These are phyloP conservation scores for Hymenoscyphus fructigenus DNA, from an alignment of 2,329 filamentous ascomycete genomes.

Conservation along the genomic window DNA sequence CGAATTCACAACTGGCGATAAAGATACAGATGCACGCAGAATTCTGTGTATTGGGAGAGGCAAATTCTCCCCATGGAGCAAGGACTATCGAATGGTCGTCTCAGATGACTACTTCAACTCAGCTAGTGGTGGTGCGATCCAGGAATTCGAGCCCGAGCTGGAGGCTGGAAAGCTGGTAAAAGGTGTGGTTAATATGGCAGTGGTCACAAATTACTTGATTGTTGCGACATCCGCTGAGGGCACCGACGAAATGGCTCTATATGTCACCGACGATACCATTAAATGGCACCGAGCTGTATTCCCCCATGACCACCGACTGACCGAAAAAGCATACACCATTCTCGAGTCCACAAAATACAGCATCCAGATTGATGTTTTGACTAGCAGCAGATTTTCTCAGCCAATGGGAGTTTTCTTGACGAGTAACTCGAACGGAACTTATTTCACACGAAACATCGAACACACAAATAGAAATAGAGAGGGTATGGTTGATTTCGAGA, in stretches of 20 bases:
- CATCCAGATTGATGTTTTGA: constrained; percentile 93
- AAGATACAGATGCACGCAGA: constrained; percentile 65
- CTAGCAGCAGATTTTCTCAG: constrained; percentile 60
- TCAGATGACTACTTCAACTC: constrained; percentile 78
- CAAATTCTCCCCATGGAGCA: constrained; percentile 65
- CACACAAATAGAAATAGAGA: constrained; percentile 80
- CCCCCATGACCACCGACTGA: constrained; percentile 72
- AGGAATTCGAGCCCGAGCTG: constrained; percentile 74
- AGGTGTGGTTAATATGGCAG: constrained; percentile 78
- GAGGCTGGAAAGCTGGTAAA: constrained; percentile 71
- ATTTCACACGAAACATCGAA: constrained; percentile 87
- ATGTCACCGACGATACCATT: constrained; percentile 78
- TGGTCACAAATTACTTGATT: constrained; percentile 83
- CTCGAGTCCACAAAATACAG: constrained; percentile 97
- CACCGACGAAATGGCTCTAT: constrained; percentile 89
- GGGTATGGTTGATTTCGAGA: constrained; percentile 91
- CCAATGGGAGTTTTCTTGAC: constrained; percentile 89
- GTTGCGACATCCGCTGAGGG: constrained; percentile 76
- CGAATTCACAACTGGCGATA: constrained; percentile 68
- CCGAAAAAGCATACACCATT: constrained; percentile 88
- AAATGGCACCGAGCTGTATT: constrained; percentile 94
- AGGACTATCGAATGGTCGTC: constrained; percentile 74
- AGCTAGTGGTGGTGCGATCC: constrained; percentile 47
- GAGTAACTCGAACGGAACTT: constrained; percentile 96
- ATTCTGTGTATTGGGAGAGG: constrained; percentile 80